Percentiles rank a stretch among this genome's conserved stretches.
Conservation (phyloP, 148 eudicot genomes). For the Arbutus unedo region DNA sequence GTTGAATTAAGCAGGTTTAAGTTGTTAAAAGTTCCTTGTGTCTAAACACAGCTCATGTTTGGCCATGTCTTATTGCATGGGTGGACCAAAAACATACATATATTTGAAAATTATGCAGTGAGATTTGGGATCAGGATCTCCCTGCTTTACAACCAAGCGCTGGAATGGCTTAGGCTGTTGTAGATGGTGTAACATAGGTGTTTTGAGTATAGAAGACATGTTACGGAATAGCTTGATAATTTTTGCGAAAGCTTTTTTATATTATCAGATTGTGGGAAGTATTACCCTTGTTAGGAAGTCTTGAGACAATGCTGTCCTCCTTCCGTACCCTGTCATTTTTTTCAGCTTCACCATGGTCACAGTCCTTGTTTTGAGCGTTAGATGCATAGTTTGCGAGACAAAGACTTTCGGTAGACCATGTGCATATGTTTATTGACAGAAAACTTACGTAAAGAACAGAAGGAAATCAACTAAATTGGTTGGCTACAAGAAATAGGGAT, state of each 20-base stretch:
- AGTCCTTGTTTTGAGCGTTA: neutral
- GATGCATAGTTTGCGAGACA: neutral
- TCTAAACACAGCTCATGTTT: neutral
- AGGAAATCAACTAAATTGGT: neutral
- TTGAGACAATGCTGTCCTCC: neutral
- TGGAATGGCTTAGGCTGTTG: neutral
- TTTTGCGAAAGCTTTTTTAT: neutral
- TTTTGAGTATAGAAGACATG: neutral
- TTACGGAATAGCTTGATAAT: neutral
- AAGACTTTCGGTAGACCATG: neutral
- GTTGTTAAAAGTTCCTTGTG: neutral
- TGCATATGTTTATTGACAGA: neutral
- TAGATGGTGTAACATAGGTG: neutral
- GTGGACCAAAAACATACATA: neutral
- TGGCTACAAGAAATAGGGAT: neutral
- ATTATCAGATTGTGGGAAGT: neutral
- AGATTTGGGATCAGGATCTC: slow-evolving; percentile 6
- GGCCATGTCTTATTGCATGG: neutral
- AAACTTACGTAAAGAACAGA: neutral
- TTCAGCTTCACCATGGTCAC: neutral
- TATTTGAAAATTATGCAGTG: neutral
- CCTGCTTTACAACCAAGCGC: neutral
- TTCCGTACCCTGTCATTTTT: neutral
- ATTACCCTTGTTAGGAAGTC: slow-evolving; percentile 9
- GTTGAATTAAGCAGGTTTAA: neutral